Evolutionary conservation across 2,329 filamentous ascomycete genomes (phyloP).

Genomic region (Ceratocystis cubensis): DNA sequence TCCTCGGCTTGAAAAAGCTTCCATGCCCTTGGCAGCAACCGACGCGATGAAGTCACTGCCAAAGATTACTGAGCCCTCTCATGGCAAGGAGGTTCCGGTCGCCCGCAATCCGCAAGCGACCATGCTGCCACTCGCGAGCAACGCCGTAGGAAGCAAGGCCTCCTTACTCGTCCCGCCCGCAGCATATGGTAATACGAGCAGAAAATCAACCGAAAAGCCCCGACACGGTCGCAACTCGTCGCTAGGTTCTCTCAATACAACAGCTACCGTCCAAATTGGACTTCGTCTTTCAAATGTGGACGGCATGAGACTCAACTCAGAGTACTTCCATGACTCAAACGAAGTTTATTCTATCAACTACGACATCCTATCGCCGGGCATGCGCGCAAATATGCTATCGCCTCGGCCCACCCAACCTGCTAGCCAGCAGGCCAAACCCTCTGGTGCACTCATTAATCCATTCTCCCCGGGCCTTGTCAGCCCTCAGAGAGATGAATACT

Average conservation of each 20-base stretch:
- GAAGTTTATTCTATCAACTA: slow-evolving; percentile 32
- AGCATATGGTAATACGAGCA: slow-evolving; percentile 5
- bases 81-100: not conserved
- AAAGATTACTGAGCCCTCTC: not conserved
- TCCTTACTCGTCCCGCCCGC: slow-evolving; percentile 14
- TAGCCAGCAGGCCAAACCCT: slow-evolving; percentile 26
- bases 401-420: slow-evolving; percentile 21
- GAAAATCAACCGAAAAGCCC: not conserved
- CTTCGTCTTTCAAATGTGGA: slow-evolving; percentile 51
- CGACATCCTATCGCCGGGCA: slow-evolving; percentile 8
- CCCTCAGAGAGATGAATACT: slow-evolving; percentile 10
- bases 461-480: slow-evolving; percentile 1
- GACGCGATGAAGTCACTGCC: not conserved
- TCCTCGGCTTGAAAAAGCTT: not conserved
- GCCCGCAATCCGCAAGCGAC: not conserved
- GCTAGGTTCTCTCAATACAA: slow-evolving; percentile 43
- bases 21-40: not conserved
- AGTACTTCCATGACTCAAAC: slow-evolving; percentile 27
- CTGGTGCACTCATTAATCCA: not conserved
- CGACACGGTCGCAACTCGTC: slow-evolving; percentile 43
- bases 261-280: slow-evolving; percentile 59
- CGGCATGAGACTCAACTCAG: slow-evolving; percentile 33
- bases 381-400: slow-evolving; percentile 12
- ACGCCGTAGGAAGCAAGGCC: not conserved
- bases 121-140: not conserved